These are phyloP conservation scores for Globisporangium ultimum DNA, from an alignment of 352 stramenopile genomes.

Conservation along the genomic window DNA sequence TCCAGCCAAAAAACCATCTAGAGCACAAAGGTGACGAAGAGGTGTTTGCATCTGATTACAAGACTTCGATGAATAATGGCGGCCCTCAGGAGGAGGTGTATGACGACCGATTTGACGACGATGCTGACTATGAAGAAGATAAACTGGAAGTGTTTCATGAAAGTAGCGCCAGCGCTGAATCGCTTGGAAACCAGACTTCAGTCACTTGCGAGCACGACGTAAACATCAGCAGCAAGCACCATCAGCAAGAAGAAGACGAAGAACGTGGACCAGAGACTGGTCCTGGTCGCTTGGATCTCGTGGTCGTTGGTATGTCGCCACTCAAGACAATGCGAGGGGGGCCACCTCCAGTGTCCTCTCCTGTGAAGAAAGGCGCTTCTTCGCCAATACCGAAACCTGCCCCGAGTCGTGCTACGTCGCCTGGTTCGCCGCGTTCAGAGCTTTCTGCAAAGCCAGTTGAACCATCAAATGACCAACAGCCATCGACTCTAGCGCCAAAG, in stretches of 20 bases:
- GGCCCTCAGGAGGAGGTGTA: constrained; percentile 7
- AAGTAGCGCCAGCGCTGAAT: neutral
- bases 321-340: constrained; percentile 19
- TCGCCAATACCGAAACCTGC: too few species aligned
- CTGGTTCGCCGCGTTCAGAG: too few species aligned
- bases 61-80: neutral
- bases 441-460: too few species aligned
- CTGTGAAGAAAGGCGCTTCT: constrained; percentile 12
- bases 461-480: neutral
- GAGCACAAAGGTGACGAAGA: constrained; percentile 13
- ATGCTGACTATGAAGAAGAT: constrained; percentile 30
- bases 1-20: constrained; percentile 17
- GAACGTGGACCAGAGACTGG: constrained; percentile 4
- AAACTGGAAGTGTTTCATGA: constrained; percentile 42
- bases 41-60: constrained; percentile 21
- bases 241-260: neutral
- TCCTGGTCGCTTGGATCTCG: constrained; percentile 21
- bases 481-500: neutral
- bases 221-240: neutral
- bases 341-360: constrained; percentile 4
- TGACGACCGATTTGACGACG: constrained; percentile 7
- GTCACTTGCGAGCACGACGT: neutral
- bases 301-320: constrained; percentile 36
- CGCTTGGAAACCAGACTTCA: constrained; percentile 15
- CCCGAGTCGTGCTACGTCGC: too few species aligned